phyloP scores from a whole-genome alignment of 139 green algal species.

The Chlorella sp. region DNA sequence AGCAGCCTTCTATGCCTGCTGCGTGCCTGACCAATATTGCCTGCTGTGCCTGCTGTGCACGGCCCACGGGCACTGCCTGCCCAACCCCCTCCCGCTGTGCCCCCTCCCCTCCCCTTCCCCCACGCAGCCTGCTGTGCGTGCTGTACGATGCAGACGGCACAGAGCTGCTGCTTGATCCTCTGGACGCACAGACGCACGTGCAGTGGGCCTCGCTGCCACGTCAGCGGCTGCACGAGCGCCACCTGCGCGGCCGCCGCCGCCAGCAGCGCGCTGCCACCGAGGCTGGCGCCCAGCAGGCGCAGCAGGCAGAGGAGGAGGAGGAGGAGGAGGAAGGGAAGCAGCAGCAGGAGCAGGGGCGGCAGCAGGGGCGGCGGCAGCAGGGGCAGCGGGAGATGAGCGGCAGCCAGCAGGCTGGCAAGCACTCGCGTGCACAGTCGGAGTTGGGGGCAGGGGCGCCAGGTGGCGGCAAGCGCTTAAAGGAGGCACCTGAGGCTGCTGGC shows the following conservation, averaged over 20 bases:
- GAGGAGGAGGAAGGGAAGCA: not conserved
- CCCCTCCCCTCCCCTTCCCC: too few species aligned
- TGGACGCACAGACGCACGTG: not conserved
- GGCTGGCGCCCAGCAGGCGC: not conserved
- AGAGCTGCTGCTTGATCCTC: not conserved
- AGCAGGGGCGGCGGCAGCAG: not conserved
- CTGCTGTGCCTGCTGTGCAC: not conserved
- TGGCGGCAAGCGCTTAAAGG: not conserved
- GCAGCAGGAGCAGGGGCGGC: not conserved
- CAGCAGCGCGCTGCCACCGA: not conserved
- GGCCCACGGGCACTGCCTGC: not conserved
- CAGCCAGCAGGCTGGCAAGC: not conserved
- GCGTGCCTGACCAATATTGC: not conserved
- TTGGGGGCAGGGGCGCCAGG: not conserved
- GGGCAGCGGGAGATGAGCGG: too few species aligned
- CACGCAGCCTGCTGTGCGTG: slow-evolving; percentile 17
- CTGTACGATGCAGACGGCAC: not conserved
- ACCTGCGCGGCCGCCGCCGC: not conserved
- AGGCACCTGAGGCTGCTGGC: not conserved
- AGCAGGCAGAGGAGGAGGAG: not conserved
- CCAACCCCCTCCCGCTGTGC: not conserved
- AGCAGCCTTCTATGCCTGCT: not conserved
- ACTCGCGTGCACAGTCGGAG: not conserved
- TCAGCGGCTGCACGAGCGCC: not conserved
- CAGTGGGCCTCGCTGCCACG: not conserved